Evolutionary conservation across 768 basidiomycete species (phyloP), one percentile per base, ranked within the genome.

Genomic region (Tulasnella calospora): DNA sequence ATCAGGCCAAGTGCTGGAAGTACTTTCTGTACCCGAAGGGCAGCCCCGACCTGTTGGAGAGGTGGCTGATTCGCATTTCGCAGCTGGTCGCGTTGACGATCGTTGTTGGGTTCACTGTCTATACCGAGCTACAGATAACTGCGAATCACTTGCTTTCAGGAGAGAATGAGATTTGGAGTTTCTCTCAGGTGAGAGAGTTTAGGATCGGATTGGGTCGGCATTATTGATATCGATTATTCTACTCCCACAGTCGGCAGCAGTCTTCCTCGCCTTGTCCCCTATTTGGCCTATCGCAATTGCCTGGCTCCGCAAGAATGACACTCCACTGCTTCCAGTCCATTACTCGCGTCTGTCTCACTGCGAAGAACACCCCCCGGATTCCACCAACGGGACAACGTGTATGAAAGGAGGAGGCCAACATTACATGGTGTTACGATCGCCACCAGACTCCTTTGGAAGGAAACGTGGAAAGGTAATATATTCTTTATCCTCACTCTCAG

Each of bases 261-360:
- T 67, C 27, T 67, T 67, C 30, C 61, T 67, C 30, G 75, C 75
- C 5, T 30, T 76, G 3, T 40, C 75, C 47, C 75, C 75, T 13
- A 33, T 76, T 21, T 76, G 75, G 75, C 75, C 75, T 55, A 76
- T 76, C 57, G 75, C 55, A 15, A 76, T 76, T 35, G 75, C 75
- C 6, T 72, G 61, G 61, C 61, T 67, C 17, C 61, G 61, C 61
- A 67, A 67, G 33, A 67, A 67, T 35, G 61, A 67, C 3, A 35
- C 5, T 17, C 6, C 6, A 6, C 8, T 67, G 6, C 33, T 67
- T 30, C 61, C 61, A 13, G 33, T 67, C 30, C 13, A 67, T 67
- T 67, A 67, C 61, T 67, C 61, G 61, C 61, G 4, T 23, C 23
- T 67, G 12, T 27, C 33, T 15, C 61, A 13, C 61, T 67, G 30